Evolutionary conservation across 2,329 filamentous ascomycete species (phyloP).

Genomic region (Pseudocercospora vitis): DNA sequence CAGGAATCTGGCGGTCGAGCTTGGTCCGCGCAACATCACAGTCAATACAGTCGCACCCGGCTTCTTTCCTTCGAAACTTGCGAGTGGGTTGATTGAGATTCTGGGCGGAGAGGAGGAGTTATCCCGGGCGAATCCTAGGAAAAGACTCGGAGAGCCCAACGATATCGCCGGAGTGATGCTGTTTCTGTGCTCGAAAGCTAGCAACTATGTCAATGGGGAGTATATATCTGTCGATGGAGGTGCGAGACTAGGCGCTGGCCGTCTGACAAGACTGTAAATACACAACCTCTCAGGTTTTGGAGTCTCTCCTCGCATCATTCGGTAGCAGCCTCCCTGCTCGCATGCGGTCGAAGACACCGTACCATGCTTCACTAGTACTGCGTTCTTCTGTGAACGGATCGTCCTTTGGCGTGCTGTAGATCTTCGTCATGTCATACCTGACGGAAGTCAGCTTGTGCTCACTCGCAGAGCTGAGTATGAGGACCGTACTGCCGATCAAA

Average conservation of each 20-base stretch:
- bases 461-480: no score
- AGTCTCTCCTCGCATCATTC: conserved; percentile 10
- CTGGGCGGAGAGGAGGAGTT: conserved; percentile 66
- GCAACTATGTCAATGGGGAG: conserved; percentile 69
- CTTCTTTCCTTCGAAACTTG: conserved; percentile 69
- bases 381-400: conserved; percentile 47
- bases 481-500: conserved; percentile 44
- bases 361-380: conserved; percentile 42
- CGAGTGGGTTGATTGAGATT: conserved; percentile 68
- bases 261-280: conserved; percentile 29
- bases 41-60: conserved; percentile 69
- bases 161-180: conserved; percentile 77
- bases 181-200: conserved; percentile 66
- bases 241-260: conserved; percentile 24
- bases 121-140: conserved; percentile 62
- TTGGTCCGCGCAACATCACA: conserved; percentile 75
- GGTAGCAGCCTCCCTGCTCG: conserved; percentile 45
- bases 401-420: conserved; percentile 37
- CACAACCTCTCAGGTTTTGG: conserved; percentile 7
- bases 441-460: no score
- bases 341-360: conserved; percentile 47
- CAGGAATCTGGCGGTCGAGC: conserved; percentile 76
- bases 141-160: conserved; percentile 66
- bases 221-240: conserved; percentile 70
- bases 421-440: conserved; percentile 49